Evolutionary conservation across 495 filamentous ascomycete species (phyloP), one percentile per base, ranked within the genome.

Genomic region (Penicillium goetzii): DNA sequence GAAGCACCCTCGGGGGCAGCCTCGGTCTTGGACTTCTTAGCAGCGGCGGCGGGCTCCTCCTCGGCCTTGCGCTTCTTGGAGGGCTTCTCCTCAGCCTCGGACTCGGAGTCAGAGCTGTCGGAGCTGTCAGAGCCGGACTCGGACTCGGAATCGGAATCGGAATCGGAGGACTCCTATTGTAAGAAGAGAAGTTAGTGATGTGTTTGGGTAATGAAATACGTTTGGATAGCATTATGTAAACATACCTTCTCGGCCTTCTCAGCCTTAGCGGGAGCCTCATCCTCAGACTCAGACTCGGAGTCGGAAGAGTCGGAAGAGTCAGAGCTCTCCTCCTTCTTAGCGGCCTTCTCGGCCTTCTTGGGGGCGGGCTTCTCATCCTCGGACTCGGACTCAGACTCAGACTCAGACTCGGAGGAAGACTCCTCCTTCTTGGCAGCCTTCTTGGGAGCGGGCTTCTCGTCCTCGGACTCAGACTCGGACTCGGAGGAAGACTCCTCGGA

Each of bases 11-110:
- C 83, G 34, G 85, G 84, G 83, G 91, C 63, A 15, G 78, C 82
- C 36, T 87, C 87, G 21, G 85, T 86, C 89, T 97, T 97, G 74
- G 80, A 78, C 86, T 96, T 97, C 88, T 99, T 99, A 58, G 84
- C 76, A 28, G 83, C 74, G 45, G 86, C 77, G 12, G 78, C 78
- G 52, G 86, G 79, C 63, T 88, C 88, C 55, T 88, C 81, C 52
- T 89, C 89, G 58, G 92, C 92, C 85, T 96, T 96, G 81, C 93
- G 93, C 87, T 96, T 96, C 87, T 95, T 96, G 67, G 85, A 83
- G 66, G 68, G 65, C 70, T 77, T 78, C 36, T 75, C 67, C 52
- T 83, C 81, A 52, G 84, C 82, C 72, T 88, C 84, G 59, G 82
- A 81, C 61, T 80, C 78, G 58, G 80, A 83, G 60, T 72, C 75